Evolutionary conservation across 306 rosid species (phyloP), one percentile per base, ranked within the genome.

Genomic region (Coriaria nepalensis): DNA sequence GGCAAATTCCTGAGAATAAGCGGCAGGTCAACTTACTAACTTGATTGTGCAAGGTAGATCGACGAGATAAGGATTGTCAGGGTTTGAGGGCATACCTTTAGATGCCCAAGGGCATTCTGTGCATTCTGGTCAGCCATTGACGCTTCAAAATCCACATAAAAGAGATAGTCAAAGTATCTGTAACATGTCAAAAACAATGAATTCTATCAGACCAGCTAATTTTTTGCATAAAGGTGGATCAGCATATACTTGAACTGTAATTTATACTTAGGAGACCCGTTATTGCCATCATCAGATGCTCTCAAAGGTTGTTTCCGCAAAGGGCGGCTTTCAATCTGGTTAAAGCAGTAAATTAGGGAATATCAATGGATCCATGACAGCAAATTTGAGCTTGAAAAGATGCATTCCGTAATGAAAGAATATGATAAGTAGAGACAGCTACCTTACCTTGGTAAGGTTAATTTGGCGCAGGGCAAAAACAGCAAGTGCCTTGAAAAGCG

Each of bases 401-500:
- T 12, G 51, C 10, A 66, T 37, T 53, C 36, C 38, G 57, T 37
- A 32, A 13, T 47, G 49, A 36, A 7, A 9, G 2, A 10, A 37
- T 20, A 20, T 20, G 3, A 20, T 20, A 20, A 56, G 39, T 29
- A 52, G 50, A 48, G 52, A 52, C 39, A 44, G 62, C 49, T 41
- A 75, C 95, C 94, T 90, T 41, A 75, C 95, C 94, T 90, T 90
- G 0, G 85, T 77, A 15, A 85, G 95, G 70, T 82, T 90, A 67
- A 90, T 79, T 59, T 75, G 78, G 47, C 95, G 98, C 62, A 85
- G 53, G 37, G 98, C 95, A 71, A 90, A 90, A 72, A 82, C 95
- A 46, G 98, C 94, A 61, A 90, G 98, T 52, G 98, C 98, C 74
- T 85, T 90, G 70, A 82, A 90, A 65, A 90, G 98, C 14, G 82